phyloP scores from a whole-genome alignment of 225 moss, liverwort and hornwort species.

The Climacium dendroides region DNA sequence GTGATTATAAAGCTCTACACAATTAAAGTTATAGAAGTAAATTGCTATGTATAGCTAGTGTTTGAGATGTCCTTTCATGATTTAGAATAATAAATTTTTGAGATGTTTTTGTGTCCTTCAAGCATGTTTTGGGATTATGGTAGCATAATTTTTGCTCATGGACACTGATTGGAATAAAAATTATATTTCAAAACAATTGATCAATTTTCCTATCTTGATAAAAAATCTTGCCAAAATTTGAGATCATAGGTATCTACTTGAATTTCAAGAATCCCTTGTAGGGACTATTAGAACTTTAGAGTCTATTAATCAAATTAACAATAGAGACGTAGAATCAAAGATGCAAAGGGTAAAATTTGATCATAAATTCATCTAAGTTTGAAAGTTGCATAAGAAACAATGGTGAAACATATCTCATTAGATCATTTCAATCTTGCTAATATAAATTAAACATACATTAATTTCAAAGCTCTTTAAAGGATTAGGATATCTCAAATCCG shows the following conservation, averaged over 20 bases:
- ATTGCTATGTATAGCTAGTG: too few species aligned
- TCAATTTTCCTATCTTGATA: neutral
- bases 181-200: neutral
- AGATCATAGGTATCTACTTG: accelerated
- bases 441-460: neutral
- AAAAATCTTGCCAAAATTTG: neutral
- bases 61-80: too few species aligned
- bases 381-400: neutral
- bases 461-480: neutral
- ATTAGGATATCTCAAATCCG: neutral
- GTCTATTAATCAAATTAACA: neutral
- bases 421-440: neutral
- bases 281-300: accelerated
- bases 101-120: neutral
- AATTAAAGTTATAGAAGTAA: too few species aligned
- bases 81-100: neutral
- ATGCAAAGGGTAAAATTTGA: neutral
- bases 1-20: too few species aligned
- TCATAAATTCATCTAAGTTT: neutral
- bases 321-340: neutral
- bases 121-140: neutral
- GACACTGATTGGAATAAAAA: neutral
- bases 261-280: accelerated
- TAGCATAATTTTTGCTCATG: accelerated
- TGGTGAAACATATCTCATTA: neutral